phyloP scores from a whole-genome alignment of 2,329 filamentous ascomycete species.

The Paraphaeosphaeria sporulosa region DNA sequence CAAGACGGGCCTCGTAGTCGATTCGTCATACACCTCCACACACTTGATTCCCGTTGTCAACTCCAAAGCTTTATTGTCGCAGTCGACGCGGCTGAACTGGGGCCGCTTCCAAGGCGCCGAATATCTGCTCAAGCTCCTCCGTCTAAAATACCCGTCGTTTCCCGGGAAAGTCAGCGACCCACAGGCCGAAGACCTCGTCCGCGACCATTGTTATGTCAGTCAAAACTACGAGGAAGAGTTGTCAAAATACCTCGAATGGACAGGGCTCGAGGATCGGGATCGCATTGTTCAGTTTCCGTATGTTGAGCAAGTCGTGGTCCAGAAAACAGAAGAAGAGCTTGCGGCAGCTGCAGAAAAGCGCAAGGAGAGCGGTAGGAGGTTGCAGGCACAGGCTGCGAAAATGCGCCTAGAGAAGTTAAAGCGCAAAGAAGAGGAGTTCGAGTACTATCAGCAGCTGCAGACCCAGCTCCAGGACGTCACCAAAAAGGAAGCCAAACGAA shows the following conservation, averaged over 20 bases:
- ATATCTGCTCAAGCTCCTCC: constrained; percentile 87
- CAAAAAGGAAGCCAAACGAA: constrained; percentile 88
- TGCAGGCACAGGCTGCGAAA: constrained; percentile 96
- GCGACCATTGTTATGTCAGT: constrained; percentile 89
- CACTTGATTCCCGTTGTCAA: constrained; percentile 94
- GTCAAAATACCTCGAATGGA: constrained; percentile 83
- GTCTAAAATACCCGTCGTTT: constrained; percentile 90
- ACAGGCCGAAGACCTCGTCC: constrained; percentile 87
- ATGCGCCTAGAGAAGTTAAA: constrained; percentile 96
- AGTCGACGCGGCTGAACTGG: constrained; percentile 93
- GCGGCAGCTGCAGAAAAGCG: constrained; percentile 90
- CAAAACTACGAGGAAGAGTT: constrained; percentile 83
- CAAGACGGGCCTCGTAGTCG: constrained; percentile 84
- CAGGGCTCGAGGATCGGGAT: constrained; percentile 87
- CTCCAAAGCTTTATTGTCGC: constrained; percentile 80
- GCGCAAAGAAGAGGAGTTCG: constrained; percentile 92
- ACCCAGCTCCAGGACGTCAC: constrained; percentile 71
- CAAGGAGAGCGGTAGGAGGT: constrained; percentile 87
- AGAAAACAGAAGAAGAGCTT: constrained; percentile 95
- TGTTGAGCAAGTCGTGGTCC: constrained; percentile 85
- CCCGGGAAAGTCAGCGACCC: constrained; percentile 83
- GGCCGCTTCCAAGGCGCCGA: constrained; percentile 89
- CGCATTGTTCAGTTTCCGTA: constrained; percentile 91
- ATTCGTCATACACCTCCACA: constrained; percentile 91
- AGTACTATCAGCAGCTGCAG: constrained; percentile 90